Base-by-base conservation (phyloP, 108 stramenopile species). In the Pseudonitzschia delicatissima region DNA sequence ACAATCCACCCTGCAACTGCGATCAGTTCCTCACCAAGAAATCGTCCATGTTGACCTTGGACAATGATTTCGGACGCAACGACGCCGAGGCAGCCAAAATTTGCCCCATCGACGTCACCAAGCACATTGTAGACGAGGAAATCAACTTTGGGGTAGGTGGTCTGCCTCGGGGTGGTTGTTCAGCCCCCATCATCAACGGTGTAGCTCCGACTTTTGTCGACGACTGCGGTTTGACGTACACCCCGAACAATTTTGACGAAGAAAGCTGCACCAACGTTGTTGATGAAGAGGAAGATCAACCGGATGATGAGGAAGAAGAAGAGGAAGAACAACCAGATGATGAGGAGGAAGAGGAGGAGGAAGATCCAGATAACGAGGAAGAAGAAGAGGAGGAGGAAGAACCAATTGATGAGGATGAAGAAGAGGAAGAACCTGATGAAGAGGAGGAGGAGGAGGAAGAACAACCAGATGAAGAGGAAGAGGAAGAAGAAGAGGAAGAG, bases 1-100 rank as follows among this genome's bases (percentile, higher is more conserved):
- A 71, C 64, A 71, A 71, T 21, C 74, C 74, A 3, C 58, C 53
- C 20, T 71, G 64, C n/a, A 55, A 58, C 39, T 71, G 69, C 42
- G 45, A 26, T 4, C 31, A 61, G n/a, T 62, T 50, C 57, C 64
- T 76, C 25, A 71, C 74, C n/a, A n/a, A n/a, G n/a, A n/a, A n/a
- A n/a, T n/a, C n/a, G n/a, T n/a, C n/a, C n/a, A n/a, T n/a, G n/a
- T n/a, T n/a, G n/a, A n/a, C n/a, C n/a, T n/a, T n/a, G n/a, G n/a
- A n/a, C n/a, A n/a, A n/a, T n/a, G n/a, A n/a, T n/a, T n/a, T n/a
- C n/a, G n/a, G n/a, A 1, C 20, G 21, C 3, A 71, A 71, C 31
- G 27, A 13, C 3, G 32, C 40, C 13, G 37, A 45, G 20, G 45
- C 74, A 11, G 15, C 1, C 13, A 26, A 50, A 9, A 65, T 66